These are phyloP conservation scores for Stenogyne calaminthoides DNA, from an alignment of 305 asterid species.

Conservation along the genomic window DNA sequence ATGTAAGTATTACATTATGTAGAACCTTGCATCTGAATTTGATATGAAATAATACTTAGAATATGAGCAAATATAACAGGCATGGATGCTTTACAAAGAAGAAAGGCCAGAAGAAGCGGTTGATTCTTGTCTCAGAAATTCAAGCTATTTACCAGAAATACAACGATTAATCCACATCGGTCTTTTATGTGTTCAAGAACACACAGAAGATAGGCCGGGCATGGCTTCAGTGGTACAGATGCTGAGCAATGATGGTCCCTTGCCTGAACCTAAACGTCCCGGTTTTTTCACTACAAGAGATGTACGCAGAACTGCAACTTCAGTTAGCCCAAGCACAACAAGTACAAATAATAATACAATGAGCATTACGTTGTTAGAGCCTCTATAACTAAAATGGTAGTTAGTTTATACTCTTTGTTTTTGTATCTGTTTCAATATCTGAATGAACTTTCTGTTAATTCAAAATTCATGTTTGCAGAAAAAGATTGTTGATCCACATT, in stretches of 20 bases:
- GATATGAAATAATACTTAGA: no score
- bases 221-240: no score
- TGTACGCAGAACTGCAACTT: no score
- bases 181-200: constrained; percentile 27
- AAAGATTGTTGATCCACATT: no score
- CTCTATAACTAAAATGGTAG: not conserved
- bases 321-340: not conserved
- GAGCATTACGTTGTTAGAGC: not conserved
- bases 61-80: not conserved
- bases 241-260: no score
- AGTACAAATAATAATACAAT: not conserved
- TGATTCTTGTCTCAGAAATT: not conserved
- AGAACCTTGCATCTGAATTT: not conserved
- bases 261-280: no score
- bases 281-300: no score
- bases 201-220: not conserved
- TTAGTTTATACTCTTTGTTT: not conserved
- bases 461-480: no score
- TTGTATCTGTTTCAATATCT: no score
- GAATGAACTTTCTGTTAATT: no score
- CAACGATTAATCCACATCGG: constrained; percentile 15
- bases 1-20: no score
- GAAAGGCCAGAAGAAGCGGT: constrained; percentile 10
- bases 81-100: constrained; percentile 29
- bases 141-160: not conserved